Evolutionary conservation across 331 rosid species (phyloP).

Genomic region (Rhamnella rubrinervis): DNA sequence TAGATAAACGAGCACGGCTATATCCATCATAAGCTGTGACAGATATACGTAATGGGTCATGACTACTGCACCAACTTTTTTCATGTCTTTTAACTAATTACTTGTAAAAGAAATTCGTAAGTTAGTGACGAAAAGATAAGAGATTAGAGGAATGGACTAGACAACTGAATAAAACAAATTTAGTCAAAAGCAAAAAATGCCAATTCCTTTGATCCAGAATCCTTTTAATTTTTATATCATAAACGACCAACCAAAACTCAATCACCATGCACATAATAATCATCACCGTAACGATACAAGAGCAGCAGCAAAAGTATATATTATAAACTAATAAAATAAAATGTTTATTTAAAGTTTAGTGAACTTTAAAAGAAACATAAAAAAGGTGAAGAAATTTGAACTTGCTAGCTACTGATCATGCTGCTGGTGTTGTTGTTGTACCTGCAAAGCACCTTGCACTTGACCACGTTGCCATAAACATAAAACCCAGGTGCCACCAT

Average conservation of each 20-base stretch:
- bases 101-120: too few relatives aligned
- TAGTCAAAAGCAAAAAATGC: neutral
- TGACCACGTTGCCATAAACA: slow-evolving; percentile 66
- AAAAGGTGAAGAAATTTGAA: slow-evolving; percentile 36
- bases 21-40: too few relatives aligned
- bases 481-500: slow-evolving; percentile 95
- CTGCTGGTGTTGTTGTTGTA: slow-evolving; percentile 42
- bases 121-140: too few relatives aligned
- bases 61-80: too few relatives aligned
- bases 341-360: neutral
- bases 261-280: too few relatives aligned
- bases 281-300: neutral
- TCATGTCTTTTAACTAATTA: too few relatives aligned
- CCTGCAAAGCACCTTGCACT: slow-evolving; percentile 87
- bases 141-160: slow-evolving; percentile 14
- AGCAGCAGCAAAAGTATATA: too few relatives aligned
- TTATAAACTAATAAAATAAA: neutral
- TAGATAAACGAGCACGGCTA: neutral
- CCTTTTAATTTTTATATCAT: too few relatives aligned
- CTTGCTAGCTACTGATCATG: slow-evolving; percentile 20
- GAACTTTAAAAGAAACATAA: too few relatives aligned
- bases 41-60: too few relatives aligned
- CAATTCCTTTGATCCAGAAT: slow-evolving; percentile 29
- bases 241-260: too few relatives aligned
- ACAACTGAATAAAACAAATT: slow-evolving; percentile 37